Conservation (phyloP, 331 rosid genomes). For the Pyracantha coccinea region DNA sequence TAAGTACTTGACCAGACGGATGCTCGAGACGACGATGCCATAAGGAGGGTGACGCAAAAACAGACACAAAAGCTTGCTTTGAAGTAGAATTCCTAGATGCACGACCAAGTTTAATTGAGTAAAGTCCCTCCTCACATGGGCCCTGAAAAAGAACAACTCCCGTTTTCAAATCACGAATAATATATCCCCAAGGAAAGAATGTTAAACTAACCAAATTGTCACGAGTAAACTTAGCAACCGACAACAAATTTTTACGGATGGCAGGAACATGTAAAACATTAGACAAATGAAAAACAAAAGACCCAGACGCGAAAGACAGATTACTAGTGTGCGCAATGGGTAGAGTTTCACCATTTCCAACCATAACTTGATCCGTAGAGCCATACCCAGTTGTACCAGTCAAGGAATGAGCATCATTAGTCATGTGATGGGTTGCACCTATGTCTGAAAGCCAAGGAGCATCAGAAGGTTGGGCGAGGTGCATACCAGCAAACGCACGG, state of each 20-base stretch:
- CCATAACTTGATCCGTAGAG: not conserved
- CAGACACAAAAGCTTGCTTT: not conserved
- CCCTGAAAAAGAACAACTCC: not conserved
- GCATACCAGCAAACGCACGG: not conserved
- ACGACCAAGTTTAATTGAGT: not conserved
- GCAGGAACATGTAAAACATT: not conserved
- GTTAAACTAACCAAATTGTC: not conserved
- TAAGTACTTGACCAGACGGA: not conserved
- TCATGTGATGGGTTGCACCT: not conserved
- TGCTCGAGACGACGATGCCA: not conserved
- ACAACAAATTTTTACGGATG: not conserved
- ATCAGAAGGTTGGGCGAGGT: not conserved
- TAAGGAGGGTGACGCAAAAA: not conserved
- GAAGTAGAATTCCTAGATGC: no score
- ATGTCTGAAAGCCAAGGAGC: not conserved
- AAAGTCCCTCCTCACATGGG: not conserved
- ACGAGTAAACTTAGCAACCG: not conserved
- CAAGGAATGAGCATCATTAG: not conserved
- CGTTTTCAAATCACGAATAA: not conserved
- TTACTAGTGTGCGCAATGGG: not conserved
- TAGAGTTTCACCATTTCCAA: not conserved
- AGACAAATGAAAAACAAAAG: not conserved
- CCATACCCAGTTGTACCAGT: not conserved
- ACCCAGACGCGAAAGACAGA: not conserved
- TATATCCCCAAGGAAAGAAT: not conserved